phyloP scores from a whole-genome alignment of 176 grass and related monocot species.

The Oryza meridionalis region DNA sequence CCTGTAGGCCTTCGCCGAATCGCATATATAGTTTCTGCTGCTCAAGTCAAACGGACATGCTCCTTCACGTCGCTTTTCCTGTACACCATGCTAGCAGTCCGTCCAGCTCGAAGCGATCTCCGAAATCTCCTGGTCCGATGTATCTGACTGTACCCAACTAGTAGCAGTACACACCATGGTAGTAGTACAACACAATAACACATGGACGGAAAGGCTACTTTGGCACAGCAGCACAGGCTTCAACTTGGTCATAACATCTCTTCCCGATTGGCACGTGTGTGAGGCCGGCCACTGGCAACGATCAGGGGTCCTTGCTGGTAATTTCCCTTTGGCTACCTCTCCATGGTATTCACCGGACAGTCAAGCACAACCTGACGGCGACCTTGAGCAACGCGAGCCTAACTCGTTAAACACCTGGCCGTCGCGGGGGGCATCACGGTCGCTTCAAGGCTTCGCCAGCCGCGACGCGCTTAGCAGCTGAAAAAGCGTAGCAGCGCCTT shows the following conservation, averaged over 20 bases:
- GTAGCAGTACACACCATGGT: too few species aligned
- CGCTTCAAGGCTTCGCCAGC: constrained; percentile 44
- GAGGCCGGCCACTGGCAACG: neutral
- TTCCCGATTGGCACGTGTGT: neutral
- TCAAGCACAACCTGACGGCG: neutral
- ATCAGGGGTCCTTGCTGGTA: neutral
- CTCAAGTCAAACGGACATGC: neutral
- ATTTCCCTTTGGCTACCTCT: neutral
- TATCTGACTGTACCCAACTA: neutral
- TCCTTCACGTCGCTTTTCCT: neutral
- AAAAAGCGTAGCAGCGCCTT: neutral
- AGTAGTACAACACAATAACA: too few species aligned
- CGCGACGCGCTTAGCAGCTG: constrained; percentile 31
- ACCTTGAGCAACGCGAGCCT: neutral
- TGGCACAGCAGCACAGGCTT: neutral
- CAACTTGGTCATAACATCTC: neutral
- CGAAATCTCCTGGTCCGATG: neutral
- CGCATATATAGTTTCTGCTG: neutral
- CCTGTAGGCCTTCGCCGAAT: neutral
- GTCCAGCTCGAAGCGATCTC: neutral
- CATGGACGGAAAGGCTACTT: neutral
- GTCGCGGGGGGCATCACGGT: constrained; percentile 11
- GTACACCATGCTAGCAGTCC: neutral
- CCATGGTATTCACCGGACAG: neutral
- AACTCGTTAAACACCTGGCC: constrained; percentile 51